Evolutionary conservation across 441 rosid species (phyloP).

Genomic region (Breynia disticha): DNA sequence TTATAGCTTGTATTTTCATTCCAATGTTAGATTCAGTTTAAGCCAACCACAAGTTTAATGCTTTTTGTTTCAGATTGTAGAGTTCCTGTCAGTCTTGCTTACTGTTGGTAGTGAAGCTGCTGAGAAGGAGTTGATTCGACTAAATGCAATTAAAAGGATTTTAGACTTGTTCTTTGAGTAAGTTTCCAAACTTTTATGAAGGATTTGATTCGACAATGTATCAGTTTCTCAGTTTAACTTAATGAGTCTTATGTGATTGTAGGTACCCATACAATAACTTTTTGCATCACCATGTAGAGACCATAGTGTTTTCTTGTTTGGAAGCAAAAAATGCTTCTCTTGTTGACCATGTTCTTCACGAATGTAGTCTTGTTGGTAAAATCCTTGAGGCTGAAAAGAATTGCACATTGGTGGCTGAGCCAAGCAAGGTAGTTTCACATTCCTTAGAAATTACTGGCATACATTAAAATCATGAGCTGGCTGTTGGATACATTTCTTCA

Average conservation of each 20-base stretch:
- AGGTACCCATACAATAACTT: conserved; percentile 95
- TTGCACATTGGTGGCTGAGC: conserved; percentile 34
- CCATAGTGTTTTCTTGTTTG: conserved; percentile 65
- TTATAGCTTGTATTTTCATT: too few relatives aligned
- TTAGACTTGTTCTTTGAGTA: conserved; percentile 75
- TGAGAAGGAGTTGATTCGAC: conserved; percentile 70
- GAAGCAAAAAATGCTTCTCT: conserved; percentile 65
- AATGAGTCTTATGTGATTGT: conserved; percentile 18
- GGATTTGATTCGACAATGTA: neutral
- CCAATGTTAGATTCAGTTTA: neutral
- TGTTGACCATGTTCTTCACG: conserved; percentile 60
- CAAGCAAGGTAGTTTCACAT: conserved; percentile 40
- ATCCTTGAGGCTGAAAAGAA: conserved; percentile 71
- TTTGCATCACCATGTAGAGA: conserved; percentile 91
- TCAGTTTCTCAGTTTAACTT: neutral
- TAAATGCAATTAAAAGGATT: conserved; percentile 62
- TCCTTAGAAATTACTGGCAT: conserved; percentile 4
- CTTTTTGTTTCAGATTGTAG: conserved; percentile 70
- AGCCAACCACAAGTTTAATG: conserved; percentile 9
- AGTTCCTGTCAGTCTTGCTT: conserved; percentile 82
- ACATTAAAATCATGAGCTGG: too few relatives aligned
- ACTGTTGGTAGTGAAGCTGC: conserved; percentile 77
- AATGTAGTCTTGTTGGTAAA: conserved; percentile 65
- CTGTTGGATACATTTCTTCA: conserved; percentile 4
- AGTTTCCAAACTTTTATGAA: conserved; percentile 23